Percentiles rank a stretch among this genome's conserved stretches.
These are phyloP conservation scores for Wickerhamomyces hampshirensis DNA, from an alignment of 805 yeast genomes.

Conservation along the genomic window DNA sequence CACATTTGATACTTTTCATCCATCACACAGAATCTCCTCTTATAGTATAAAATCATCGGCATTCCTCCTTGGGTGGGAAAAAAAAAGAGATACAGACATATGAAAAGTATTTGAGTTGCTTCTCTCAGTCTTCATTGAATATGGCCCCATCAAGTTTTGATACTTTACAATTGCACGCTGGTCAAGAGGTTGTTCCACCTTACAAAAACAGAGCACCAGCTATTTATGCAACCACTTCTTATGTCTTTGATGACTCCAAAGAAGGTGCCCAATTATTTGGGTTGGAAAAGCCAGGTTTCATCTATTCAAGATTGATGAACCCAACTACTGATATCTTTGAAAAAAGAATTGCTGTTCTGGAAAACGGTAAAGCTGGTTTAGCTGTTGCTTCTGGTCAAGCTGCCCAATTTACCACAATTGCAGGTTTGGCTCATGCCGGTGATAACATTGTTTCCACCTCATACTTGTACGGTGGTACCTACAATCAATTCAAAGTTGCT, in stretches of 20 bases:
- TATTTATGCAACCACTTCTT: constrained; percentile 88
- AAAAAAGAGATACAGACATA: too few species aligned
- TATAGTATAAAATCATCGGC: too few species aligned
- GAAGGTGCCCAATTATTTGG: constrained; percentile 92
- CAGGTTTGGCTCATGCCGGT: constrained; percentile 81
- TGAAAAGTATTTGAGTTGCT: too few species aligned
- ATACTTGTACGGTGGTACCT: constrained; percentile 91
- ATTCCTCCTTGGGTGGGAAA: too few species aligned
- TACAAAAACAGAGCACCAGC: constrained; percentile 80
- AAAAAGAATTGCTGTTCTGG: constrained; percentile 87
- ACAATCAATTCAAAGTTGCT: constrained; percentile 89
- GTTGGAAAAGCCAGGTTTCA: constrained; percentile 75
- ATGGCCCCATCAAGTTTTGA: constrained; percentile 62
- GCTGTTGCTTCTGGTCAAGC: constrained; percentile 96
- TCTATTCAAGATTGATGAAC: constrained; percentile 86
- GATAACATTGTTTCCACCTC: constrained; percentile 88
- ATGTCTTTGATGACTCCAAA: constrained; percentile 78
- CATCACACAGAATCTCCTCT: background rate
- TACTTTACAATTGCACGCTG: constrained; percentile 92
- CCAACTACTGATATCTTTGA: constrained; percentile 93
- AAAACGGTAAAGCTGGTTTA: constrained; percentile 86
- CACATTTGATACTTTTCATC: constrained; percentile 2
- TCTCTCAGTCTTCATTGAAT: too few species aligned
- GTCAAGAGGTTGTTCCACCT: constrained; percentile 66
- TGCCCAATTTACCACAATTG: constrained; percentile 82